These are phyloP conservation scores for Trichomonascaceae sp. DNA, from an alignment of 1,139 yeast species.

Conservation along the genomic window DNA sequence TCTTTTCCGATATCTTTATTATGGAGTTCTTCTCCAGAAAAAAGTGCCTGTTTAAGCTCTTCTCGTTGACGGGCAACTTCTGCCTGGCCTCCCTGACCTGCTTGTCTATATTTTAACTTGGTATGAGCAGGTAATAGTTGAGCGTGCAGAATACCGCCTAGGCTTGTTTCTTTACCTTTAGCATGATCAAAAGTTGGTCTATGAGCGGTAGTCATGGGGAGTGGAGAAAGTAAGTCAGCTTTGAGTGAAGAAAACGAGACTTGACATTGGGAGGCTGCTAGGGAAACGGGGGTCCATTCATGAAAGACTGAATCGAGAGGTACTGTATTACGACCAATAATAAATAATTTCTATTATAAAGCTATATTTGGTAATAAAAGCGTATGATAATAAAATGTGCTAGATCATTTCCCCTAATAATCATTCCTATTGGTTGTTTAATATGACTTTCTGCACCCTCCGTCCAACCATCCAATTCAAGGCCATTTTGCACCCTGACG, in stretches of 20 bases:
- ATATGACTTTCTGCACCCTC: too few species aligned
- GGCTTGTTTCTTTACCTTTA: slow-evolving; percentile 51
- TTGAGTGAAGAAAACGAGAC: too few species aligned
- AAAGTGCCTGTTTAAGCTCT: slow-evolving; percentile 23
- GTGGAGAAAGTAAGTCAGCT: neutral
- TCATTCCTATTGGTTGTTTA: too few species aligned
- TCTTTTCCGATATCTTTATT: slow-evolving; percentile 6
- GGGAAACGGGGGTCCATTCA: neutral
- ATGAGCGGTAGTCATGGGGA: slow-evolving; percentile 76
- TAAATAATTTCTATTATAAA: too few species aligned
- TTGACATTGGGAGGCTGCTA: neutral
- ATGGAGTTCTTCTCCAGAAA: slow-evolving; percentile 13
- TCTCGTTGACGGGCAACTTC: slow-evolving; percentile 19
- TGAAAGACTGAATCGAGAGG: neutral
- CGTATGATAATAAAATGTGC: too few species aligned
- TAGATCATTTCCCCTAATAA: too few species aligned
- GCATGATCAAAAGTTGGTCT: slow-evolving; percentile 88
- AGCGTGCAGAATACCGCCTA: slow-evolving; percentile 52
- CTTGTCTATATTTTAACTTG: slow-evolving; percentile 53
- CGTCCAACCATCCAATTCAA: too few species aligned
- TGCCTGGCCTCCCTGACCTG: slow-evolving; percentile 32
- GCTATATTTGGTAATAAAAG: too few species aligned
- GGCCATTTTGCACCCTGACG: too few species aligned
- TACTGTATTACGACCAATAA: neutral
- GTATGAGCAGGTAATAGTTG: slow-evolving; percentile 68